Base-by-base conservation (phyloP, 1,284 basidiomycete species). In the Cutaneotrichosporon sp. region DNA sequence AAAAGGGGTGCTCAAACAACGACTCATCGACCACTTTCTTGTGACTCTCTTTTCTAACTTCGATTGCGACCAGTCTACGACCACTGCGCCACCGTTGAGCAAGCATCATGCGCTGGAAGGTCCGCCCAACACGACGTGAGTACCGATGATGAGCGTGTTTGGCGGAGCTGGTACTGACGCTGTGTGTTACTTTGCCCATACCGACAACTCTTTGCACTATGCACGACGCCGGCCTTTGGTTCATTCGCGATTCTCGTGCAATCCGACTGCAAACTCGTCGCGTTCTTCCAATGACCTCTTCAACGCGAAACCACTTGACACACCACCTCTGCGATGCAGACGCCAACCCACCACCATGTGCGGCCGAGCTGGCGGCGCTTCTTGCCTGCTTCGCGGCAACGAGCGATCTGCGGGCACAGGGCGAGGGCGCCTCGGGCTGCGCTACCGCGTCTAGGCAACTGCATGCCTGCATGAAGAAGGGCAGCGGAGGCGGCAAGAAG, bases 321-420 rank as follows among this genome's bases (percentile, higher is more conserved):
- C n/a, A n/a, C n/a, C n/a, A n/a, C n/a, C n/a, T n/a, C n/a, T n/a
- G n/a, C n/a, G n/a, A n/a, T n/a, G n/a, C 65, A 85, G 83, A 77
- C 61, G 69, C 69, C 20, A 74, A 79, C 43, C 76, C 79, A 41
- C 82, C 81, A 45, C 80, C 87, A 56, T 91, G 90, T 70, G 83
- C 83, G 14, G 76, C 82, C 22, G 86, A 92, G 73, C 80, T 96
- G 54, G 80, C 85, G 12, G 77, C 83, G 48, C 88, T 97, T 84
- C 82, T 97, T 36, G 84, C 85, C 43, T 97, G 92, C 76, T 94
- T 90, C 88, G 89, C 91, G n/a, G 84, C 86, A 15, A 81, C 83
- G 3, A 78, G 79, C 30, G 90, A 96, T 72, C 60, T 87, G 30
- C 80, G 81, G 62, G 84, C 83, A 20, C 10, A 34, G n/a, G 36